Evolutionary conservation across 805 yeast genomes (phyloP).

Genomic region (Yamadazyma sp.): DNA sequence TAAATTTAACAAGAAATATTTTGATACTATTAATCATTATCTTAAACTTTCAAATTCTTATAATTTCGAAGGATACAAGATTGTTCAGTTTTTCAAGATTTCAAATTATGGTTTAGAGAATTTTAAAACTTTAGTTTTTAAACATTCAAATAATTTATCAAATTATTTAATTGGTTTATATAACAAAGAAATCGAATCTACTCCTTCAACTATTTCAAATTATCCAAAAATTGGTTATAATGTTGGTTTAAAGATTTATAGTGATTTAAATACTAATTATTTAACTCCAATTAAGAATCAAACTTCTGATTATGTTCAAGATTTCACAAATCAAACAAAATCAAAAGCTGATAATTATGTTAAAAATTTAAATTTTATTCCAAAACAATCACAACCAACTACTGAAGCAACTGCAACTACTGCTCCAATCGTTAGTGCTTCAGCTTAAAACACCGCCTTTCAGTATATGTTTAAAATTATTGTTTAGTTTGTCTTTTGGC

Average conservation of each 20-base stretch:
- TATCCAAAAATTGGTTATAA: constrained; percentile 19
- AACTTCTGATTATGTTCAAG: constrained; percentile 37
- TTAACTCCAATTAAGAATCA: constrained; percentile 38
- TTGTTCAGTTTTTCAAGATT: constrained; percentile 19
- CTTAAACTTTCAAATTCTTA: constrained; percentile 27
- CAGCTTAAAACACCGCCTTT: no score
- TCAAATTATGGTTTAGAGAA: constrained; percentile 17
- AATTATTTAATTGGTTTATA: constrained; percentile 30
- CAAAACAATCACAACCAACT: constrained; percentile 3
- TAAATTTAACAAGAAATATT: constrained; percentile 10
- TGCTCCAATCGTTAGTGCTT: constrained; percentile 18
- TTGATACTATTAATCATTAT: constrained; percentile 16
- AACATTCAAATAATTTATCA: constrained; percentile 15
- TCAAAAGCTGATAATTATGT: constrained; percentile 26
- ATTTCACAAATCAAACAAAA: constrained; percentile 32
- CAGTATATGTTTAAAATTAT: no score
- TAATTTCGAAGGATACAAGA: constrained; percentile 18
- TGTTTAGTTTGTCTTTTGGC: no score
- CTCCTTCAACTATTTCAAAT: constrained; percentile 1
- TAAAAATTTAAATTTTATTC: constrained; percentile 7
- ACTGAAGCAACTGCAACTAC: constrained; percentile 11
- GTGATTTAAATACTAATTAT: constrained; percentile 30
- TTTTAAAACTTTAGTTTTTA: constrained; percentile 22
- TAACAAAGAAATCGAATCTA: constrained; percentile 27
- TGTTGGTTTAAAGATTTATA: constrained; percentile 5